phyloP scores from a whole-genome alignment of 352 stramenopile species.

The Phytopythium ostracodes region DNA sequence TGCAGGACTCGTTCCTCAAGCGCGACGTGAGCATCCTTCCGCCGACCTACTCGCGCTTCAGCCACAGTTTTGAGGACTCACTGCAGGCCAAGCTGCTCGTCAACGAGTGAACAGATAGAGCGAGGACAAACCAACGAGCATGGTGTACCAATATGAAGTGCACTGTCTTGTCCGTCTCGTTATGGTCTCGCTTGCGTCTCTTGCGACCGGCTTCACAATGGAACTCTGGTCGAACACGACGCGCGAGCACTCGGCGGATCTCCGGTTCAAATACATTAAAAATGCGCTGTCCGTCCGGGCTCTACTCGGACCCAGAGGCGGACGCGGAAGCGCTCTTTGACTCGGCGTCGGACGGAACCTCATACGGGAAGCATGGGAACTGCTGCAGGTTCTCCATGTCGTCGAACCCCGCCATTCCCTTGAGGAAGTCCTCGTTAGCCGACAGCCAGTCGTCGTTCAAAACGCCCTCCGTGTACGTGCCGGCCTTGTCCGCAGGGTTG shows the following conservation, averaged over 20 bases:
- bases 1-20: conserved; percentile 84
- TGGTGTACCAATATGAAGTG: neutral
- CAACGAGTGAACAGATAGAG: conserved; percentile 14
- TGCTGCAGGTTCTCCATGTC: conserved; percentile 38
- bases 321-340: neutral
- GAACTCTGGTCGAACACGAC: neutral
- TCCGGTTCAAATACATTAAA: neutral
- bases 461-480: conserved; percentile 42
- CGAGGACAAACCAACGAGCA: neutral
- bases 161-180: too few species aligned
- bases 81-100: conserved; percentile 60
- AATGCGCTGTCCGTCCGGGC: too few species aligned
- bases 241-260: neutral
- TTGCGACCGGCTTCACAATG: too few species aligned
- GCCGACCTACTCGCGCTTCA: conserved; percentile 51
- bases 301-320: neutral
- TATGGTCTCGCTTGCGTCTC: too few species aligned
- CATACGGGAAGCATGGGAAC: conserved; percentile 47
- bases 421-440: conserved; percentile 38
- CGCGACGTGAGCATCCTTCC: conserved; percentile 61
- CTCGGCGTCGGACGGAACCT: neutral
- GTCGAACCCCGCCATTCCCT: conserved; percentile 43
- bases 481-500: conserved; percentile 39
- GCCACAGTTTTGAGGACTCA: conserved; percentile 62
- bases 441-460: conserved; percentile 51